A percentile compares a stretch with the other conserved stretches of the same genome.
phyloP scores from a whole-genome alignment of 163 green algal genomes.

The Coccomyxa subellipsoidea region DNA sequence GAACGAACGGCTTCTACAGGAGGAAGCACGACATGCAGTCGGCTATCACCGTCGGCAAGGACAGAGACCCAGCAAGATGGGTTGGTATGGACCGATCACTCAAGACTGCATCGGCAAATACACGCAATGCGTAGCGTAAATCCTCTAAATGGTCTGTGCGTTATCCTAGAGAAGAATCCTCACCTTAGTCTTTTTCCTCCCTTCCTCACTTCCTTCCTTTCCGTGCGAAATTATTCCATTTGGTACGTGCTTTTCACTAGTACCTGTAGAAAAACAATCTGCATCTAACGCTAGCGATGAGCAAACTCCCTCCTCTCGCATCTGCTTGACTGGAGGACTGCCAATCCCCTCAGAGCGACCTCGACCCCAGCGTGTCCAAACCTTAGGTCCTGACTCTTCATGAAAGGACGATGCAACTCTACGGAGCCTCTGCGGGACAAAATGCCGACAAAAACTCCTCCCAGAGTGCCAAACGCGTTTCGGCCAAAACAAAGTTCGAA shows the following conservation, averaged over 20 bases:
- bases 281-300: neutral
- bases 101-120: neutral
- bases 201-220: neutral
- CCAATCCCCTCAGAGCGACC: neutral
- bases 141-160: neutral
- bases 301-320: neutral
- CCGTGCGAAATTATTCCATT: neutral
- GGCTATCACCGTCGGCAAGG: neutral
- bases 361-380: neutral
- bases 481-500: too few species aligned
- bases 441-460: too few species aligned
- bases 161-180: neutral
- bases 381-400: neutral
- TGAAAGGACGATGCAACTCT: neutral
- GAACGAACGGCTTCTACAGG: neutral
- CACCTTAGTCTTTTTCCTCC: neutral
- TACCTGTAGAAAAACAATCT: conserved; percentile 10
- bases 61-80: neutral
- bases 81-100: neutral
- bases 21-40: neutral
- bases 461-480: too few species aligned
- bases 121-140: neutral
- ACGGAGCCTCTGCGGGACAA: too few species aligned
- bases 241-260: neutral
- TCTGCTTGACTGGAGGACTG: neutral